Evolutionary conservation across 2,329 filamentous ascomycete species (phyloP).

Genomic region (Didymella pomorum): DNA sequence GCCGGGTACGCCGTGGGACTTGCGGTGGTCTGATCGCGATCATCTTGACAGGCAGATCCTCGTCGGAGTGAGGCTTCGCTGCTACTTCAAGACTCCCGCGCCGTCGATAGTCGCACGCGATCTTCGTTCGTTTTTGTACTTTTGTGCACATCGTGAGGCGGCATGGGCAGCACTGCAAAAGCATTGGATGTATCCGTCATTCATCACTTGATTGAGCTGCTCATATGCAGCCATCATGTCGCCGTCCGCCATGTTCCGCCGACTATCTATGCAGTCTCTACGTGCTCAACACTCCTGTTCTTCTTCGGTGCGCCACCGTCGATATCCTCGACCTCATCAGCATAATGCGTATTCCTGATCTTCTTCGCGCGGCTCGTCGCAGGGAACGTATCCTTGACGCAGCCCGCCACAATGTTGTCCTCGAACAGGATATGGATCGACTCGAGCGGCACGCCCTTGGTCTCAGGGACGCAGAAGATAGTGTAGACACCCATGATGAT

Average conservation of each 20-base stretch:
- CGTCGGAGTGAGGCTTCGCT: neutral
- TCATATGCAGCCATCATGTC: too few relatives aligned
- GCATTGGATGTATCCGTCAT: neutral
- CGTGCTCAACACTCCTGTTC: constrained; percentile 38
- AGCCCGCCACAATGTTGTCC: constrained; percentile 52
- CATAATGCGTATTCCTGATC: constrained; percentile 42
- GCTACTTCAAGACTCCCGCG: constrained; percentile 7
- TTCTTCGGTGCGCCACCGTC: constrained; percentile 32
- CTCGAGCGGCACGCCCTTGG: constrained; percentile 55
- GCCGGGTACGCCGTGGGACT: too few relatives aligned
- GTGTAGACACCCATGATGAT: constrained; percentile 54
- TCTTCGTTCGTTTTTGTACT: neutral
- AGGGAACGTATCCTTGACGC: constrained; percentile 51
- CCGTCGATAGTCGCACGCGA: constrained; percentile 5
- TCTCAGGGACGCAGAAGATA: constrained; percentile 55
- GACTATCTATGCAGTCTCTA: constrained; percentile 36
- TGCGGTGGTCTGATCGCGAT: neutral
- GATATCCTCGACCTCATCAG: constrained; percentile 41
- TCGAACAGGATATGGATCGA: constrained; percentile 54
- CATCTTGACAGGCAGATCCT: constrained; percentile 1
- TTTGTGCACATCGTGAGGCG: constrained; percentile 8
- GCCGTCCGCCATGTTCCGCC: too few relatives aligned
- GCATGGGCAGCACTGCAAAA: neutral
- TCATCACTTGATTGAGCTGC: too few relatives aligned
- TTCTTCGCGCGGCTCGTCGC: constrained; percentile 48